Conservation (phyloP, 441 rosid species). For the Croton setiger region DNA sequence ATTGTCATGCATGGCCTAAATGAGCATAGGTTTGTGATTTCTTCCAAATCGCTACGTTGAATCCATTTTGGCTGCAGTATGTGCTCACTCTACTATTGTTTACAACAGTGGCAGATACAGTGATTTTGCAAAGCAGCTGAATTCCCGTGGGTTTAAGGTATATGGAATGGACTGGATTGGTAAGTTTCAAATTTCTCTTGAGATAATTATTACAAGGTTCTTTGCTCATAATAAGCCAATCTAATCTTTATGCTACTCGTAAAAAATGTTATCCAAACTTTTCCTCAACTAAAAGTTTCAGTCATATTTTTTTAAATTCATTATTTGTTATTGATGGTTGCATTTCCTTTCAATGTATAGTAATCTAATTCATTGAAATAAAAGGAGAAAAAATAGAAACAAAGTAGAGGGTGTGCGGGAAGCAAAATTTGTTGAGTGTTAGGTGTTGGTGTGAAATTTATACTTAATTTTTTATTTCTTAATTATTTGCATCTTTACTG, state of each 20-base stretch:
- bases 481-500: background rate
- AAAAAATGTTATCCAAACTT: background rate
- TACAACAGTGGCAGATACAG: slow-evolving; percentile 71
- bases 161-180: slow-evolving; percentile 90
- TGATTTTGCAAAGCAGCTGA: slow-evolving; percentile 72
- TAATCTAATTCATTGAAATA: background rate
- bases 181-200: slow-evolving; percentile 29
- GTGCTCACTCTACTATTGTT: slow-evolving; percentile 12
- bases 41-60: background rate
- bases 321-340: background rate
- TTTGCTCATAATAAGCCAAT: background rate
- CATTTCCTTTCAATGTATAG: background rate
- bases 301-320: background rate
- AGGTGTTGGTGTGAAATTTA: background rate
- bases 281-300: background rate
- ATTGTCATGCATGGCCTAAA: slow-evolving; percentile 79
- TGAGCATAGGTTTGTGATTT: slow-evolving; percentile 74
- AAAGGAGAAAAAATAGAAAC: background rate
- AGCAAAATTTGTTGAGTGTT: background rate
- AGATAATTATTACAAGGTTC: slow-evolving; percentile 1
- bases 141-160: slow-evolving; percentile 71
- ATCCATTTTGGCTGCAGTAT: slow-evolving; percentile 7
- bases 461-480: background rate
- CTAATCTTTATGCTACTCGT: background rate
- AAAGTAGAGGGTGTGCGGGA: background rate